These are phyloP conservation scores for Leishmania amazonensis DNA, from an alignment of 208 protist genomes.

Conservation along the genomic window DNA sequence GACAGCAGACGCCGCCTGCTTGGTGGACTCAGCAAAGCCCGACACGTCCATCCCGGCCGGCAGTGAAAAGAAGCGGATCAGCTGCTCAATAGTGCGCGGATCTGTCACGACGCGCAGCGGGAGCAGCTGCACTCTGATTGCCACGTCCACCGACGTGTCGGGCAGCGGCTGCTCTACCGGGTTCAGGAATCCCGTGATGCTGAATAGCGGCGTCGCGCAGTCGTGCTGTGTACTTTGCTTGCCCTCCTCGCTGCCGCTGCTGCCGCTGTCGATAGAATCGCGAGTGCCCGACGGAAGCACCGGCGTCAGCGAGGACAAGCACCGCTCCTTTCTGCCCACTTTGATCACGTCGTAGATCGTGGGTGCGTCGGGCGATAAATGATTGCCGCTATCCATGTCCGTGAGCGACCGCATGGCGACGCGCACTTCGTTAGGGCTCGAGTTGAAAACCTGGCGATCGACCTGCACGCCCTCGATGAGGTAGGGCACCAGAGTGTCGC, in stretches of 20 bases:
- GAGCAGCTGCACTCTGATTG: conserved; percentile 66
- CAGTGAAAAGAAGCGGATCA: conserved; percentile 66
- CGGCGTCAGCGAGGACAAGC: not conserved
- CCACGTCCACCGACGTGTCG: conserved; percentile 71
- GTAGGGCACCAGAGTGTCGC: conserved; percentile 24
- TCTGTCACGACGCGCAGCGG: conserved; percentile 81
- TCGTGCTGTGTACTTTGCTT: not conserved
- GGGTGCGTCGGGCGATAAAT: conserved; percentile 4
- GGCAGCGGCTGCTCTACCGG: conserved; percentile 67
- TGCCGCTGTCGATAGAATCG: conserved; percentile 12
- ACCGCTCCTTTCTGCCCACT: not conserved
- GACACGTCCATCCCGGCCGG: conserved; percentile 67
- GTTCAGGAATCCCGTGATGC: conserved; percentile 57
- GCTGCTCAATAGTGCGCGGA: conserved; percentile 52
- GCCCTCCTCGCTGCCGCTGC: conserved; percentile 20
- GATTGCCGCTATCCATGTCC: conserved; percentile 18
- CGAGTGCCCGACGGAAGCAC: not conserved
- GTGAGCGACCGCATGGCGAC: conserved; percentile 21
- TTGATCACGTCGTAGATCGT: conserved; percentile 30
- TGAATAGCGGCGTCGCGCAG: conserved; percentile 52
- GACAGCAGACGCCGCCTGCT: conserved; percentile 49
- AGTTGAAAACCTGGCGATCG: conserved; percentile 10
- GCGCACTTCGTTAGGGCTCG: conserved; percentile 11
- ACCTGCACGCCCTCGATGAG: conserved; percentile 30
- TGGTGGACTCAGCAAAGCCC: conserved; percentile 45